Percentiles rank a stretch among this genome's conserved stretches.
Evolutionary conservation across 768 basidiomycete species (phyloP).

Genomic region (Antrodiella citrinella): DNA sequence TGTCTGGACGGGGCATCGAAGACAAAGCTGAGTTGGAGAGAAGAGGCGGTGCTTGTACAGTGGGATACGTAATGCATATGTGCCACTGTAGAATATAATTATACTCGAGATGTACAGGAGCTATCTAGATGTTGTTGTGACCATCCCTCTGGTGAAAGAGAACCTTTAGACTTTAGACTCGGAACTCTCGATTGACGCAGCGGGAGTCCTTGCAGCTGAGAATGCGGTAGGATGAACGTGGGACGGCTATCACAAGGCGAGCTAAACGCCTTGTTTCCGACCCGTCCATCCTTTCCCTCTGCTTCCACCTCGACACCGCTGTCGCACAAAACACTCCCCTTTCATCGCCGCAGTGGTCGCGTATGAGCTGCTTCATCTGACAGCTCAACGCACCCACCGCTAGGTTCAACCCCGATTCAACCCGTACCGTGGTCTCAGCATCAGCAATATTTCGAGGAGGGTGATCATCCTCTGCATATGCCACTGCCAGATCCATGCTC

Average conservation of each 20-base stretch:
- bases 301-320: background rate
- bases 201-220: no score
- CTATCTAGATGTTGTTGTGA: no score
- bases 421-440: background rate
- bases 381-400: background rate
- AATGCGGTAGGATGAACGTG: background rate
- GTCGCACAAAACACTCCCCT: background rate
- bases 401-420: background rate
- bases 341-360: background rate
- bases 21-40: constrained; percentile 48
- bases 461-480: background rate
- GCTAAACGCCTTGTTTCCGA: background rate
- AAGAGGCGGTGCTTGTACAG: constrained; percentile 69
- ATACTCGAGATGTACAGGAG: no score
- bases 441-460: background rate
- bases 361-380: background rate
- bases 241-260: background rate
- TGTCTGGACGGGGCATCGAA: constrained; percentile 35
- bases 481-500: constrained; percentile 8
- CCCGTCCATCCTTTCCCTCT: background rate
- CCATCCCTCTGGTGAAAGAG: no score
- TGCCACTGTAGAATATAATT: no score
- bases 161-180: no score
- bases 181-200: no score
- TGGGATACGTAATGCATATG: constrained; percentile 54